Evolutionary conservation across 139 green algal genomes (phyloP).

Genomic region (Zygnema circumcarinatum): DNA sequence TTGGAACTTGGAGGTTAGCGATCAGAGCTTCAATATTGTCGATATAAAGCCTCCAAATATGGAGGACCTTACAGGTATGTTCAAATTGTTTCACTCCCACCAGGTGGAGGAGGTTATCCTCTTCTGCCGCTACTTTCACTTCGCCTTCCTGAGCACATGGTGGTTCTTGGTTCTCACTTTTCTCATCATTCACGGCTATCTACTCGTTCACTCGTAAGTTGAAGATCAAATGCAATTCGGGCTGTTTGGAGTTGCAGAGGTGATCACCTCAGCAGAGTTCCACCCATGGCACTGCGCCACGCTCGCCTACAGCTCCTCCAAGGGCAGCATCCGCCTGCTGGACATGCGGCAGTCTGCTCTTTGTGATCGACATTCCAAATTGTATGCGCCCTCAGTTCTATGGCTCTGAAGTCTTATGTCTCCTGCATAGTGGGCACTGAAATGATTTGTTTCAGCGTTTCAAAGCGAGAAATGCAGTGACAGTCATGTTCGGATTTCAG

Average conservation of each 20-base stretch:
- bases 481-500: no score
- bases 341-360: constrained; percentile 90
- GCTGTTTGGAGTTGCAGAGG: constrained; percentile 68
- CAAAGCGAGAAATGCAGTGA: no score
- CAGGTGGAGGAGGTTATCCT: no score
- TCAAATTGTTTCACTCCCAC: no score
- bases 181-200: no score
- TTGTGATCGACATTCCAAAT: constrained; percentile 85
- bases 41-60: constrained; percentile 99
- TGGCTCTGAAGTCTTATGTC: background rate
- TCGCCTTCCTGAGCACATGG: no score
- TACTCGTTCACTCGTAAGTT: no score
- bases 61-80: constrained; percentile 92
- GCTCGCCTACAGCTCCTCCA: constrained; percentile 93
- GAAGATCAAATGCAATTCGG: no score
- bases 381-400: constrained; percentile 39
- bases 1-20: constrained; percentile 92
- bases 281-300: constrained; percentile 88
- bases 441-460: no score
- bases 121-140: no score
- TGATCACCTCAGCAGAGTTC: constrained; percentile 97
- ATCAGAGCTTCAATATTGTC: constrained; percentile 96
- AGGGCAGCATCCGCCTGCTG: constrained; percentile 91
- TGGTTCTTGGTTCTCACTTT: no score
- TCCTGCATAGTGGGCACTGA: no score